Evolutionary conservation across 2,329 filamentous ascomycete species (phyloP).

Genomic region (Aspergillus arachidicola): DNA sequence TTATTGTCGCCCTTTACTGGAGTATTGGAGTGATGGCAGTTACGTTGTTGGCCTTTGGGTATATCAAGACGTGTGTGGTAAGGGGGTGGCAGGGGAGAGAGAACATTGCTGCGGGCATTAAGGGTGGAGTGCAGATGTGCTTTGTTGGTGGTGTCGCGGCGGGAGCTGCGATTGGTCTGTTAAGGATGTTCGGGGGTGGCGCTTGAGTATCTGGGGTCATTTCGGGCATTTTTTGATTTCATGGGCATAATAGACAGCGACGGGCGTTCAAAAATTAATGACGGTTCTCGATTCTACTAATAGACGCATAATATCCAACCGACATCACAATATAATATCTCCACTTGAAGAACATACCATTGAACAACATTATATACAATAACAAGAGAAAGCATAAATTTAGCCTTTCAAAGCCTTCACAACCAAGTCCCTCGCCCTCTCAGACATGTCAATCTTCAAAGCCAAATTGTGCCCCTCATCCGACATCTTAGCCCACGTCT

Average conservation of each 20-base stretch:
- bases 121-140: conserved; percentile 66
- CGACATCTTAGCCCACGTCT: conserved; percentile 79
- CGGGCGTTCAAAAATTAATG: conserved; percentile 1
- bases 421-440: conserved; percentile 63
- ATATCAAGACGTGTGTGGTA: conserved; percentile 49
- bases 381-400: conserved; percentile 8
- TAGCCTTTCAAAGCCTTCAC: conserved; percentile 59
- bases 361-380: neutral
- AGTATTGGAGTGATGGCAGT: conserved; percentile 47
- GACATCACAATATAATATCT: neutral
- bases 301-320: neutral
- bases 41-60: conserved; percentile 46
- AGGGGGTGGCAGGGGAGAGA: conserved; percentile 47
- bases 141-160: conserved; percentile 67
- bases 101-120: conserved; percentile 57
- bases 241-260: conserved; percentile 11
- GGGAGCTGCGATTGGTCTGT: conserved; percentile 66
- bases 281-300: neutral
- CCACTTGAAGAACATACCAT: neutral
- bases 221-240: neutral
- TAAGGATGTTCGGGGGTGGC: conserved; percentile 53
- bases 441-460: conserved; percentile 66
- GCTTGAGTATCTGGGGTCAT: conserved; percentile 29
- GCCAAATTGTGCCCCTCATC: conserved; percentile 64
- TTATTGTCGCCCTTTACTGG: conserved; percentile 53